Evolutionary conservation across 225 moss, liverwort and hornwort species (phyloP).

Genomic region (Neckera pumila): DNA sequence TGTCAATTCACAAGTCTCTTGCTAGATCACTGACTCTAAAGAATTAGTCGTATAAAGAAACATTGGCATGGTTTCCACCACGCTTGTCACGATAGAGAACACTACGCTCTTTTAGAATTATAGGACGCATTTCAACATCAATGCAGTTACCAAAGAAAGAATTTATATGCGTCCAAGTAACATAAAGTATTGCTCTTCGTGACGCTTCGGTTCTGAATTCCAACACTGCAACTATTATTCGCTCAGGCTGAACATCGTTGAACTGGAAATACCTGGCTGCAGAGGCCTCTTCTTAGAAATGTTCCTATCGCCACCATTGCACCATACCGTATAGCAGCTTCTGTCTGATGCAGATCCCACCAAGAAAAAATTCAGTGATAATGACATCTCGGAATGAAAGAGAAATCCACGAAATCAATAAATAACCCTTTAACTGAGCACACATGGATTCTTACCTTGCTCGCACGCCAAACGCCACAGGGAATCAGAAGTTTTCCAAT

Average conservation of each 20-base stretch:
- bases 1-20: background rate
- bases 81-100: background rate
- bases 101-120: background rate
- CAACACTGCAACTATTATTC: background rate
- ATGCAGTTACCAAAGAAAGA: background rate
- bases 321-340: slow-evolving; percentile 72
- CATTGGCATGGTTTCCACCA: background rate
- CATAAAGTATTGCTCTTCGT: background rate
- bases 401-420: background rate
- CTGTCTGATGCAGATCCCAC: slow-evolving; percentile 34
- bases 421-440: background rate
- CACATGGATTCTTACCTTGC: slow-evolving; percentile 29
- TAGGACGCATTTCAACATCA: background rate
- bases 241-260: background rate
- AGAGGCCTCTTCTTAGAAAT: slow-evolving; percentile 60
- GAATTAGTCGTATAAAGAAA: background rate
- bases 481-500: slow-evolving; percentile 51
- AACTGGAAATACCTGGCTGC: slow-evolving; percentile 38
- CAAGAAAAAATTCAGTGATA: background rate
- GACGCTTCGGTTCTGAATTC: background rate
- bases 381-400: background rate
- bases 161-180: background rate
- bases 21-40: background rate
- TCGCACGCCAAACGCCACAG: slow-evolving; percentile 69
- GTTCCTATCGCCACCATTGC: slow-evolving; percentile 89